Conservation (phyloP, 73 alveolate genomes). For the Paramecium biaurelia region DNA sequence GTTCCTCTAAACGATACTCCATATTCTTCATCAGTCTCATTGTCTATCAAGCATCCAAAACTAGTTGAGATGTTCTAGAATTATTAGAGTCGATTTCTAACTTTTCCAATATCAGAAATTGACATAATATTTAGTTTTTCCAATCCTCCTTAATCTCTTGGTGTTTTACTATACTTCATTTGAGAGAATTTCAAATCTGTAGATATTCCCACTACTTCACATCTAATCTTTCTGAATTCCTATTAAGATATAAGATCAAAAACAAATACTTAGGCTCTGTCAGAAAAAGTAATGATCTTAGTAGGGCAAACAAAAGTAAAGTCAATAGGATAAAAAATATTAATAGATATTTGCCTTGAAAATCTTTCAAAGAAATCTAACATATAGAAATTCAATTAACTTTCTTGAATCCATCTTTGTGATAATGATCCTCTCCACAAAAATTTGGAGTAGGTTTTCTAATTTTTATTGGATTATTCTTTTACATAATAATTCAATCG, state of each 20-base stretch:
- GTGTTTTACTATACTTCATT: conserved; percentile 82
- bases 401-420: not conserved
- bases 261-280: conserved; percentile 76
- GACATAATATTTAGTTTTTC: conserved; percentile 88
- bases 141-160: conserved; percentile 92
- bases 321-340: conserved; percentile 81
- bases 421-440: not conserved
- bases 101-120: conserved; percentile 84
- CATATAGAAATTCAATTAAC: not conserved
- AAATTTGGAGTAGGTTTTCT: not conserved
- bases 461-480: not conserved
- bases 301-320: conserved; percentile 98
- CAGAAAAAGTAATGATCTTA: conserved; percentile 75
- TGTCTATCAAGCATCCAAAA: conserved; percentile 81
- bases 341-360: not conserved
- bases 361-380: not conserved
- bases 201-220: conserved; percentile 85
- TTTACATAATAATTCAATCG: not conserved
- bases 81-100: not conserved
- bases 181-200: conserved; percentile 81
- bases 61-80: conserved; percentile 63
- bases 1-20: conserved; percentile 96
- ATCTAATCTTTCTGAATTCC: conserved; percentile 80
- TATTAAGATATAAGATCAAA: not conserved
- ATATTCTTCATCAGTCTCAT: conserved; percentile 65